Evolutionary conservation across 352 stramenopile genomes (phyloP).

Genomic region (Phytophthora ramorum): DNA sequence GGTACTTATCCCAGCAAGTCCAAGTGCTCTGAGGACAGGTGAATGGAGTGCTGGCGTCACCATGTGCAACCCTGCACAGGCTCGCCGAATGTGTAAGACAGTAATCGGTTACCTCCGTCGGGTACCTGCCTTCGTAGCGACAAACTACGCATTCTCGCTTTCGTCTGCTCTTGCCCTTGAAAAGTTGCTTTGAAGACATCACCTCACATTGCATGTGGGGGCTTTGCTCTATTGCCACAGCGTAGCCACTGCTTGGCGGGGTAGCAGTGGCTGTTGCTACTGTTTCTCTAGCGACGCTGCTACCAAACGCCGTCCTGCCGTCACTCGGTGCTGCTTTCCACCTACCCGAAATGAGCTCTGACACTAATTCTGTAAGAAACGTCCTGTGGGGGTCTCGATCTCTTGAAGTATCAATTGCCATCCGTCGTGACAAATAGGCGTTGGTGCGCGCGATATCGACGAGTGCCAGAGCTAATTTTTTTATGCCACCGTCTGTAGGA

Average conservation of each 20-base stretch:
- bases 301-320: constrained; percentile 3
- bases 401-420: background rate
- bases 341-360: background rate
- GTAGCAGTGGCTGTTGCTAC: background rate
- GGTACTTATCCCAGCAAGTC: constrained; percentile 19
- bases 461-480: constrained; percentile 22
- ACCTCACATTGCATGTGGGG: background rate
- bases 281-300: background rate
- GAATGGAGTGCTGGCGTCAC: background rate
- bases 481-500: constrained; percentile 40
- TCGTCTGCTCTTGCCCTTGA: background rate
- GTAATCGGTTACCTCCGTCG: constrained; percentile 6
- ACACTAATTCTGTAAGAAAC: constrained; percentile 12
- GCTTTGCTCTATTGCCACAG: background rate
- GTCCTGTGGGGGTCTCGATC: constrained; percentile 1
- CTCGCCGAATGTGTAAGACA: constrained; percentile 3
- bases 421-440: constrained; percentile 8
- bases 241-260: background rate
- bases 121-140: constrained; percentile 1
- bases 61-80: background rate
- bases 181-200: constrained; percentile 1
- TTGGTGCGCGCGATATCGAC: constrained; percentile 17
- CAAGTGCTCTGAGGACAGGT: constrained; percentile 2
- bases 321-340: constrained; percentile 6
- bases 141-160: background rate